Conservation (phyloP, 768 basidiomycete species). For the Lactarius psammicola region DNA sequence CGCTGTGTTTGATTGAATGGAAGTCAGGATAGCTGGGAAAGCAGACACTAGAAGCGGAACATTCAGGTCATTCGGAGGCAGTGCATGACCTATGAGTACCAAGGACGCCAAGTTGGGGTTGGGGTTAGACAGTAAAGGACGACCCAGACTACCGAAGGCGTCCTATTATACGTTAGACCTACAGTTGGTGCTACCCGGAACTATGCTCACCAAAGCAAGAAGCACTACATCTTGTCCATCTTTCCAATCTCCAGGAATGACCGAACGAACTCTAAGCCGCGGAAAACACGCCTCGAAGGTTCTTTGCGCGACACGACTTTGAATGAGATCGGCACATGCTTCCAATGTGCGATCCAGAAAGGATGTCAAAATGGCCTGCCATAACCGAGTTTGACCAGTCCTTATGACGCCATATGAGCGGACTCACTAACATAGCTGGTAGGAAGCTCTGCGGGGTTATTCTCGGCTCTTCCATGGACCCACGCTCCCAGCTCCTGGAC, state of each 20-base stretch:
- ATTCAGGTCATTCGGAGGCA: not conserved
- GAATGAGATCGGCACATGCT: conserved; percentile 23
- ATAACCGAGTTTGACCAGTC: not conserved
- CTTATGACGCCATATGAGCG: not conserved
- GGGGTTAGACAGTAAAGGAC: conserved; percentile 22
- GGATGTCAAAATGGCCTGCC: conserved; percentile 22
- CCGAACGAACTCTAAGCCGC: conserved; percentile 14
- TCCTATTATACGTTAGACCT: conserved; percentile 7
- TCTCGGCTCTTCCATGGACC: conserved; percentile 10
- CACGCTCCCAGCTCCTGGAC: conserved; percentile 19
- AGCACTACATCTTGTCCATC: conserved; percentile 25
- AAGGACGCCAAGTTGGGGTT: conserved; percentile 24
- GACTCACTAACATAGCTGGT: conserved; percentile 17
- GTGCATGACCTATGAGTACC: conserved; percentile 23
- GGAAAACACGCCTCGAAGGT: conserved; percentile 25
- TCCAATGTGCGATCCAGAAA: conserved; percentile 25
- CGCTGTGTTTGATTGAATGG: conserved; percentile 51
- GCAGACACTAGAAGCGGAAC: conserved; percentile 33
- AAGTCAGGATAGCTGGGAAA: conserved; percentile 45
- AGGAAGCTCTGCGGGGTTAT: conserved; percentile 15
- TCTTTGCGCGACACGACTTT: conserved; percentile 24
- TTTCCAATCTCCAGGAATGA: conserved; percentile 26
- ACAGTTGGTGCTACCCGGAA: not conserved
- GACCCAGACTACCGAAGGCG: conserved; percentile 18
- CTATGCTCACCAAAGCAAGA: conserved; percentile 24